Percentiles rank a stretch among this genome's conserved stretches.
These are phyloP conservation scores for Gloeopeniophorella convolvens DNA, from an alignment of 768 basidiomycete genomes.

Conservation along the genomic window DNA sequence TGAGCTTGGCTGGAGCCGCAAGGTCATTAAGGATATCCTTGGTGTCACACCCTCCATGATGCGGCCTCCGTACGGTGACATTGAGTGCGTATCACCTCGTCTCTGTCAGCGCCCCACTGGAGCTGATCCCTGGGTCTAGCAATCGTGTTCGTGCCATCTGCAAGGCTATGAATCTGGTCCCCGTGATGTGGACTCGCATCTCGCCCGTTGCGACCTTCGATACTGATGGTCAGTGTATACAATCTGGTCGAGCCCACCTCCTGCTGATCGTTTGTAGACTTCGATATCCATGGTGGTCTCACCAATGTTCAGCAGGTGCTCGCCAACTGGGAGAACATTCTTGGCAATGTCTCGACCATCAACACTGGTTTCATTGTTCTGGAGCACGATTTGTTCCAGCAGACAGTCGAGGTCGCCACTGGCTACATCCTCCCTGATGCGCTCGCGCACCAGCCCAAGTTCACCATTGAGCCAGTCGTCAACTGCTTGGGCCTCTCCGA, in stretches of 20 bases:
- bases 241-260: neutral
- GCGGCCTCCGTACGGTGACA: slow-evolving; percentile 79
- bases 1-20: slow-evolving; percentile 82
- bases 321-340: slow-evolving; percentile 67
- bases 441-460: slow-evolving; percentile 52
- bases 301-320: slow-evolving; percentile 53
- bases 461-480: slow-evolving; percentile 68
- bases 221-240: slow-evolving; percentile 44
- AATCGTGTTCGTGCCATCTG: slow-evolving; percentile 84
- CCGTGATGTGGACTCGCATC: slow-evolving; percentile 80
- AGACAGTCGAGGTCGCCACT: slow-evolving; percentile 78
- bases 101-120: neutral
- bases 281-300: slow-evolving; percentile 66
- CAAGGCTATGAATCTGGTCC: slow-evolving; percentile 72
- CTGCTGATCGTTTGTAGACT: slow-evolving; percentile 43
- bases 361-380: slow-evolving; percentile 83
- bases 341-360: slow-evolving; percentile 51
- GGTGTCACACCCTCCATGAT: slow-evolving; percentile 75
- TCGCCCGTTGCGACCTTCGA: slow-evolving; percentile 59
- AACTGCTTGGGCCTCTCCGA: slow-evolving; percentile 54
- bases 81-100: slow-evolving; percentile 43
- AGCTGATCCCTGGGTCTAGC: slow-evolving; percentile 32
- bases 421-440: slow-evolving; percentile 84
- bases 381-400: slow-evolving; percentile 81
- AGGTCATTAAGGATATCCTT: slow-evolving; percentile 75